These are phyloP conservation scores for Rhynchospora pubera DNA, from an alignment of 176 grass and related monocot species.

Conservation along the genomic window DNA sequence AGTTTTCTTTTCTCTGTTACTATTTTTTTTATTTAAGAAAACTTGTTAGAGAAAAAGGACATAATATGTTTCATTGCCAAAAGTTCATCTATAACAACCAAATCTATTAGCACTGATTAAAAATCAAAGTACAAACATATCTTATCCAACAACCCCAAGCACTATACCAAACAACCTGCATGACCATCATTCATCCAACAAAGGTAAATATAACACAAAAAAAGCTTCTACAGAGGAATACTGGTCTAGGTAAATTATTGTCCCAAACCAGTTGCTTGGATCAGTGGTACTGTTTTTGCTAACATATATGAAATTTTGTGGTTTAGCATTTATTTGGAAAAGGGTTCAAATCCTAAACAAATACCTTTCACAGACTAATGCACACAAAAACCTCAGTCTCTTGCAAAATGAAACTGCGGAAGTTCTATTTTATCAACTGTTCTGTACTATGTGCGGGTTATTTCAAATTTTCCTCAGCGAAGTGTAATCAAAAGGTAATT, in stretches of 20 bases:
- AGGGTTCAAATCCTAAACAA: background rate
- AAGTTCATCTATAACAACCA: background rate
- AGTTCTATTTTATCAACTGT: background rate
- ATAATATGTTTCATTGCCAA: background rate
- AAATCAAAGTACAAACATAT: background rate
- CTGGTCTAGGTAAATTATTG: background rate
- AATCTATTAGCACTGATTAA: conserved; percentile 13
- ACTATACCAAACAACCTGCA: conserved; percentile 7
- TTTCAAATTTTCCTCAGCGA: too few species aligned
- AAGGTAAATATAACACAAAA: background rate
- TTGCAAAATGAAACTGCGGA: background rate
- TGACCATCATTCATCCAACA: conserved; percentile 4
- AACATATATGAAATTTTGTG: background rate
- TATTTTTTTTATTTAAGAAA: background rate
- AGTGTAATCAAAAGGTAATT: background rate
- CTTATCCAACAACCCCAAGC: conserved; percentile 14
- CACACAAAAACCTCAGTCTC: background rate
- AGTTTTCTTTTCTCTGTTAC: background rate
- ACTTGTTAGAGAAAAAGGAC: background rate
- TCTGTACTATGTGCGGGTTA: background rate
- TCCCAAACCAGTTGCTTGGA: background rate
- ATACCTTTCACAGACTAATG: background rate
- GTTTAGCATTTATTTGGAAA: background rate
- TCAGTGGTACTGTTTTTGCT: background rate
- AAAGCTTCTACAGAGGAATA: background rate